A percentile compares a stretch with the other conserved stretches of the same genome.
These are phyloP conservation scores for Ramalina intermedia DNA, from an alignment of 495 filamentous ascomycete genomes.

Conservation along the genomic window DNA sequence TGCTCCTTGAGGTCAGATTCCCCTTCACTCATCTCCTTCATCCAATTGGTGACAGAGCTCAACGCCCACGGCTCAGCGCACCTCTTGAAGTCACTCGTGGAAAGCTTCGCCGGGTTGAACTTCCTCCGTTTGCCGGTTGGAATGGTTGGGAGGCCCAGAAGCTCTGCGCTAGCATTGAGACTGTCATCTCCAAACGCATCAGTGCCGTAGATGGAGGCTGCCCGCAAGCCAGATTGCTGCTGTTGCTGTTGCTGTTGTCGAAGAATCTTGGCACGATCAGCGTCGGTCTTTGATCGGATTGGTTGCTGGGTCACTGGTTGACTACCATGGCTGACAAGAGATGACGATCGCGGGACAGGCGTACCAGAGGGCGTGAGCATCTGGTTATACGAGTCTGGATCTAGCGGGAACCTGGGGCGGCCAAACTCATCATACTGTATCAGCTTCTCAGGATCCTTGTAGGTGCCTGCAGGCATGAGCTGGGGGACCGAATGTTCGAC, in stretches of 20 bases:
- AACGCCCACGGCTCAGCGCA: slow-evolving; percentile 89
- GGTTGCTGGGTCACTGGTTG: slow-evolving; percentile 69
- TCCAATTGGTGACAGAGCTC: slow-evolving; percentile 74
- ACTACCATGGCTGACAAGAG: slow-evolving; percentile 64
- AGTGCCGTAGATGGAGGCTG: slow-evolving; percentile 22
- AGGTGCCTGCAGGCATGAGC: slow-evolving; percentile 43
- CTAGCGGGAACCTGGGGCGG: slow-evolving; percentile 26
- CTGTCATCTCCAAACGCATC: slow-evolving; percentile 29
- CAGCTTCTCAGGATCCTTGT: slow-evolving; percentile 28
- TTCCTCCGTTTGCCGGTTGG: slow-evolving; percentile 57
- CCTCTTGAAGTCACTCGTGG: slow-evolving; percentile 66
- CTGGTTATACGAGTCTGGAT: slow-evolving; percentile 34
- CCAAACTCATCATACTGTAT: slow-evolving; percentile 27
- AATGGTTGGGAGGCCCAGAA: slow-evolving; percentile 55
- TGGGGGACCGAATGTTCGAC: slow-evolving; percentile 34
- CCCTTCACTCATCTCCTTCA: slow-evolving; percentile 76
- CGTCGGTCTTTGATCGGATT: slow-evolving; percentile 88
- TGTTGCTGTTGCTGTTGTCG: slow-evolving; percentile 44
- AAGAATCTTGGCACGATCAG: slow-evolving; percentile 47
- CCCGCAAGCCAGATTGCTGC: slow-evolving; percentile 25
- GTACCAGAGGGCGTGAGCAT: slow-evolving; percentile 19
- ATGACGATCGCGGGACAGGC: slow-evolving; percentile 70
- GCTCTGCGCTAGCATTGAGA: slow-evolving; percentile 33
- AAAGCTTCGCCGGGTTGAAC: slow-evolving; percentile 80
- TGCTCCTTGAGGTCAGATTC: slow-evolving; percentile 68